Percentiles rank a stretch among this genome's conserved stretches.
These are phyloP conservation scores for Rossbeevera mucosa DNA, from an alignment of 768 basidiomycete species.

Conservation along the genomic window DNA sequence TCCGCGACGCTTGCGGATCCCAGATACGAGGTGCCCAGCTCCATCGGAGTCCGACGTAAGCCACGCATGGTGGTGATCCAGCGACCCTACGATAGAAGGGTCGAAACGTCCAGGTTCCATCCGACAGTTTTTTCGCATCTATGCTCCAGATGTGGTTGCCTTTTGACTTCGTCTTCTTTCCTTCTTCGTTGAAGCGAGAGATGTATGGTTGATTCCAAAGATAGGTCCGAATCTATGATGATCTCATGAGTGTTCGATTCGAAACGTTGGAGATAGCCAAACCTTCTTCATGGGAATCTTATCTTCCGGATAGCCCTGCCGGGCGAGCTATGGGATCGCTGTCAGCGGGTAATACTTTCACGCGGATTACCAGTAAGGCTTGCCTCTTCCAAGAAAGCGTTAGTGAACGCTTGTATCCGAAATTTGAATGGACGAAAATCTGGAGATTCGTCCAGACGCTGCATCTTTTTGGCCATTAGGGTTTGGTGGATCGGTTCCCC, in stretches of 20 bases:
- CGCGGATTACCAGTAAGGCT: slow-evolving; percentile 15
- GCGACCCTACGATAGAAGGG: slow-evolving; percentile 87
- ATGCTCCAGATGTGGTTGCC: slow-evolving; percentile 99
- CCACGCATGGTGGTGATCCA: slow-evolving; percentile 74
- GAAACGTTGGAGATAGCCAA: slow-evolving; percentile 19
- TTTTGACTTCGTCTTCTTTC: slow-evolving; percentile 98
- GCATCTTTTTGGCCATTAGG: slow-evolving; percentile 99
- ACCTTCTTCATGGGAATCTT: slow-evolving; percentile 97
- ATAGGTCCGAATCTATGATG: slow-evolving; percentile 77
- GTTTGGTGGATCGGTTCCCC: slow-evolving; percentile 98
- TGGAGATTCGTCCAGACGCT: slow-evolving; percentile 89
- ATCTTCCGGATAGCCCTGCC: slow-evolving; percentile 86
- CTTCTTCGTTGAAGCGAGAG: slow-evolving; percentile 96
- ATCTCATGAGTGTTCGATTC: slow-evolving; percentile 20
- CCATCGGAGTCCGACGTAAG: slow-evolving; percentile 79
- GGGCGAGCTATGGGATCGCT: slow-evolving; percentile 53
- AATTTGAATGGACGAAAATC: slow-evolving; percentile 99
- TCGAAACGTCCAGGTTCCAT: slow-evolving; percentile 81
- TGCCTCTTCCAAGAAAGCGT: slow-evolving; percentile 91
- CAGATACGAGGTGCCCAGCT: slow-evolving; percentile 91
- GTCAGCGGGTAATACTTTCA: slow-evolving; percentile 7
- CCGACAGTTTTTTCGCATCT: slow-evolving; percentile 79
- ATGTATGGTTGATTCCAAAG: slow-evolving; percentile 94
- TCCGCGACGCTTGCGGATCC: slow-evolving; percentile 90
- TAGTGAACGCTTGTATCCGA: slow-evolving; percentile 96